Base-by-base conservation (phyloP, 179 eudicot genomes). In the Camellia oleifera region DNA sequence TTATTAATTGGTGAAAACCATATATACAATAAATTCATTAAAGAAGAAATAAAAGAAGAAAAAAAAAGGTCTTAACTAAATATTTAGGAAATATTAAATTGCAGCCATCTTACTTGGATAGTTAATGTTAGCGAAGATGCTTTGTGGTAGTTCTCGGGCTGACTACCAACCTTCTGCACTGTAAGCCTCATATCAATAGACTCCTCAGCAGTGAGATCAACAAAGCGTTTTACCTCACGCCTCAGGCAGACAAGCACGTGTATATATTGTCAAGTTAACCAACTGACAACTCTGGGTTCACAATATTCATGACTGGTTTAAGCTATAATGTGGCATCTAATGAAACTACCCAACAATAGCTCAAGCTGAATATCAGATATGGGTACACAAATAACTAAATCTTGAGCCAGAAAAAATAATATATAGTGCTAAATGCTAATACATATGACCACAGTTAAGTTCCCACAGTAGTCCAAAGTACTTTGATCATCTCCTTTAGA, bases 171-270 rank as follows among this genome's bases (percentile, higher is more conserved):
- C 85, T 94, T 91, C 84, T 91, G 89, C 2, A 97, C 97, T 26
- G 92, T 82, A 71, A 91, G 88, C 99, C 99, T 93, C 70, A 95
- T 67, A 78, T 95, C 99, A 82, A 85, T 79, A 42, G 89, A 87
- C 89, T 95, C 99, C 80, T 90, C 94, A 75, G 83, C 84, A 82
- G 95, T 88, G 78, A 95, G 97, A 82, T 95, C 98, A 80, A 79
- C 81, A 86, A 95, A 93, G 75, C 99, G 97, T 83, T 92, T 92
- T 72, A 91, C 97, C 83, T 86, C 97, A 79, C 97, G 98, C 87
- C 89, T 94, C 60, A 98, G 99, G 88, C 93, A 93, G 75, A 93
- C 94, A 76, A 95, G 97, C 83, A 95, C 97, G 85, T 95, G 97
- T 93, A 81, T 72, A 32, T 44, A 79, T 32, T 14, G 94, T 95